Percentiles rank a stretch among this genome's conserved stretches.
These are phyloP conservation scores for Dryadomyces quercivorus DNA, from an alignment of 2,329 filamentous ascomycete species.

Conservation along the genomic window DNA sequence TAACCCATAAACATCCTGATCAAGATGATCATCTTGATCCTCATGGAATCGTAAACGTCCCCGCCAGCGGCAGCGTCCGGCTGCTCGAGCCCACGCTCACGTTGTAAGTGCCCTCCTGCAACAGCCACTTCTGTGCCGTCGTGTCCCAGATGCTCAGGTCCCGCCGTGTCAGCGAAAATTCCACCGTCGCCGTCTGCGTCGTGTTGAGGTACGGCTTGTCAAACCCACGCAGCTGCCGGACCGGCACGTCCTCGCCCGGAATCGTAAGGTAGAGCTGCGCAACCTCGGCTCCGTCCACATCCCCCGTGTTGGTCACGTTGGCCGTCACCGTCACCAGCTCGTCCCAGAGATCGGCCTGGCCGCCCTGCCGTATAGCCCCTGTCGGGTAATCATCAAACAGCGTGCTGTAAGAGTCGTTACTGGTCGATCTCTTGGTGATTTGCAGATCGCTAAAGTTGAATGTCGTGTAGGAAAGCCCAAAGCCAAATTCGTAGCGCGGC, in stretches of 20 bases:
- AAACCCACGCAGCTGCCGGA: slow-evolving; percentile 53
- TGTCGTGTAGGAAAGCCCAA: slow-evolving; percentile 42
- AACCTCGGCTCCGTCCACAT: slow-evolving; percentile 28
- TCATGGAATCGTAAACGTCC: slow-evolving; percentile 18
- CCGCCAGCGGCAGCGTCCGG: slow-evolving; percentile 24
- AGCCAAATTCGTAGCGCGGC: slow-evolving; percentile 43
- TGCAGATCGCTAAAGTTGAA: slow-evolving; percentile 32
- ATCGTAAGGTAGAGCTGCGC: slow-evolving; percentile 32
- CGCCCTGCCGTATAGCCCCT: slow-evolving; percentile 28
- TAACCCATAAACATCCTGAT: not conserved
- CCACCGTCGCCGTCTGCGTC: slow-evolving; percentile 29
- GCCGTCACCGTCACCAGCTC: slow-evolving; percentile 26
- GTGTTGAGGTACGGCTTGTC: slow-evolving; percentile 41
- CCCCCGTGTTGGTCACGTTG: slow-evolving; percentile 27
- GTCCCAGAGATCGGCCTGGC: slow-evolving; percentile 34
- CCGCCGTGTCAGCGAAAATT: slow-evolving; percentile 44
- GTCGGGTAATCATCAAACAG: slow-evolving; percentile 23
- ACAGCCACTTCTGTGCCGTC: slow-evolving; percentile 45
- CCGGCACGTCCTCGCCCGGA: slow-evolving; percentile 26
- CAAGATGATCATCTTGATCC: not conserved
- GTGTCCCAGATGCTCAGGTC: slow-evolving; percentile 58
- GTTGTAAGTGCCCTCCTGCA: slow-evolving; percentile 28
- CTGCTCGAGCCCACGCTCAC: slow-evolving; percentile 32
- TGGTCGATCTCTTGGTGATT: slow-evolving; percentile 1
- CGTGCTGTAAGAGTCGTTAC: slow-evolving; percentile 9